These are phyloP conservation scores for Gyrodon lividus DNA, from an alignment of 768 basidiomycete species.

Conservation along the genomic window DNA sequence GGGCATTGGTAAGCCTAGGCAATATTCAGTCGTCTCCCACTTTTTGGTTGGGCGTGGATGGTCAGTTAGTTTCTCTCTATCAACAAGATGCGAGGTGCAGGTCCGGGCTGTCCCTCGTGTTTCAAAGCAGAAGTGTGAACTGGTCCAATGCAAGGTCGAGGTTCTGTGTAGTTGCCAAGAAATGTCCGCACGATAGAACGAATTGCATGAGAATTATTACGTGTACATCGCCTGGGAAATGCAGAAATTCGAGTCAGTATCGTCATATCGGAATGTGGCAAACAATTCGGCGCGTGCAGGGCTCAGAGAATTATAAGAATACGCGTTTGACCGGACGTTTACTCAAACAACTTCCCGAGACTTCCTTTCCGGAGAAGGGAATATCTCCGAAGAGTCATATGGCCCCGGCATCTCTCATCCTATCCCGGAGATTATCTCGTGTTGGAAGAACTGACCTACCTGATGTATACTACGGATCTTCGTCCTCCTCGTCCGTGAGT, in stretches of 20 bases:
- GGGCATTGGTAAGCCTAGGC: no score
- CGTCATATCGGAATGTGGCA: background rate
- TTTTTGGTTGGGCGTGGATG: no score
- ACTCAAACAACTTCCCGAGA: conserved; percentile 27
- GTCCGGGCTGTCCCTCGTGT: no score
- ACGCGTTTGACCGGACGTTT: conserved; percentile 18
- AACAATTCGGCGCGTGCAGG: background rate
- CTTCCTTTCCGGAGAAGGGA: conserved; percentile 11
- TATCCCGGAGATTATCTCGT: background rate
- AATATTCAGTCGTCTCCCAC: no score
- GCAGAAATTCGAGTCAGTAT: conserved; percentile 6
- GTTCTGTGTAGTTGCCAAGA: no score
- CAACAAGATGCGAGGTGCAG: no score
- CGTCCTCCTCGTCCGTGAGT: conserved; percentile 78
- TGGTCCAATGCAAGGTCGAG: no score
- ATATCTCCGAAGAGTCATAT: conserved; percentile 68
- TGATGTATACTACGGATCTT: conserved; percentile 12
- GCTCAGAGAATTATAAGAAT: conserved; percentile 19
- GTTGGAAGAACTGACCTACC: conserved; percentile 1
- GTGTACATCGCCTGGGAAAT: background rate
- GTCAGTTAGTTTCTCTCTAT: no score
- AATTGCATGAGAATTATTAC: no score
- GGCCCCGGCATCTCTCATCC: conserved; percentile 76
- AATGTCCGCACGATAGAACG: no score
- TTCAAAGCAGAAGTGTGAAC: no score